A percentile compares a stretch with the other conserved stretches of the same genome.
Conservation (phyloP, 257 asterid species). For the Asclepias syriaca region DNA sequence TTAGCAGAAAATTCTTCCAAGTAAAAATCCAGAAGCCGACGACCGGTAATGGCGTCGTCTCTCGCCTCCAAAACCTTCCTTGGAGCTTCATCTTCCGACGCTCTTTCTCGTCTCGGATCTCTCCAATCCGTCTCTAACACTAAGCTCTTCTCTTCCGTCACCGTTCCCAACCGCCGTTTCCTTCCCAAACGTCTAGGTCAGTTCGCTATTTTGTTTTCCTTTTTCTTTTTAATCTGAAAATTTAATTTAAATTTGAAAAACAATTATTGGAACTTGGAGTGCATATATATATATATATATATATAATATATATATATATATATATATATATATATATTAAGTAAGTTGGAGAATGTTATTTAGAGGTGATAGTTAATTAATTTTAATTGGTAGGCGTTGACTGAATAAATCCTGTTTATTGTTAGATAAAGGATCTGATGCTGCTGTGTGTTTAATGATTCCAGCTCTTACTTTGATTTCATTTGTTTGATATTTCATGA, state of each 20-base stretch:
- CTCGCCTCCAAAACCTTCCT: constrained; percentile 54
- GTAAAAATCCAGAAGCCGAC: constrained; percentile 13
- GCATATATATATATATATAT: too few relatives aligned
- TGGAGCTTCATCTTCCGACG: constrained; percentile 53
- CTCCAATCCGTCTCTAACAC: constrained; percentile 39
- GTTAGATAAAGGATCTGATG: neutral
- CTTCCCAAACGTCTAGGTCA: constrained; percentile 62
- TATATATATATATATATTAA: too few relatives aligned
- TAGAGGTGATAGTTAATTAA: neutral
- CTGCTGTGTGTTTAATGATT: neutral
- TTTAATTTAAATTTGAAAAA: neutral
- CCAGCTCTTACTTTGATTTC: neutral
- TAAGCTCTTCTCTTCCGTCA: constrained; percentile 33
- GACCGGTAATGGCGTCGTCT: constrained; percentile 53
- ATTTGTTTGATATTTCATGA: neutral
- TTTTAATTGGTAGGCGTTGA: neutral
- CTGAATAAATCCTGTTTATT: neutral
- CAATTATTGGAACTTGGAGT: neutral
- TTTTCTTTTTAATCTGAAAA: neutral
- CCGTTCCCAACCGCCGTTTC: constrained; percentile 47
- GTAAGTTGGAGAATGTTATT: neutral
- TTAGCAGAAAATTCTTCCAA: neutral
- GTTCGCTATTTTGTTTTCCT: neutral
- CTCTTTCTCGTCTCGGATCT: constrained; percentile 51
- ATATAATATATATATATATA: too few relatives aligned